Conservation (phyloP, 306 rosid genomes). For the Begonia loranthoides region DNA sequence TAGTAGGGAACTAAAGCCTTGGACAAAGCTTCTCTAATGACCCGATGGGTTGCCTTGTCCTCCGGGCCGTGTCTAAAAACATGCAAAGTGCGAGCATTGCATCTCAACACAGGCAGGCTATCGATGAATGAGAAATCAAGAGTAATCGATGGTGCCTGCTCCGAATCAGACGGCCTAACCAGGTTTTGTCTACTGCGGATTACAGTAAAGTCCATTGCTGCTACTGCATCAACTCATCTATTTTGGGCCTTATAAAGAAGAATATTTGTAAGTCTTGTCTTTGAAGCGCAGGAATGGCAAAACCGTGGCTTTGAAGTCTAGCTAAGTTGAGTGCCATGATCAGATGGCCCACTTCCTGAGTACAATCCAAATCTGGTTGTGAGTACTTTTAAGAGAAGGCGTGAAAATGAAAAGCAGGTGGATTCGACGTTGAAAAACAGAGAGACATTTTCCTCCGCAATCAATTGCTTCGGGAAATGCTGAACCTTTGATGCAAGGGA, state of each 20-base stretch:
- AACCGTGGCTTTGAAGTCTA: not conserved
- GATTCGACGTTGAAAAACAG: no score
- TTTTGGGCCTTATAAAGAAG: not conserved
- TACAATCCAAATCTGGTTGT: no score
- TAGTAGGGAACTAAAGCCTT: constrained; percentile 59
- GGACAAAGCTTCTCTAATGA: constrained; percentile 48
- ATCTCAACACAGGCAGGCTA: constrained; percentile 34
- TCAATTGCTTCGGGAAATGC: no score
- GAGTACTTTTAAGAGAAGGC: no score
- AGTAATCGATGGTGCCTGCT: constrained; percentile 25
- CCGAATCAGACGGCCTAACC: constrained; percentile 28
- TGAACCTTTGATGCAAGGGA: no score
- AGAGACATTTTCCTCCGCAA: no score
- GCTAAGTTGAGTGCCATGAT: not conserved
- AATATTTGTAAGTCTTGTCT: not conserved
- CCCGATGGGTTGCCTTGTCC: constrained; percentile 12
- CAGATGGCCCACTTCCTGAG: no score
- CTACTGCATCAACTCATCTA: no score
- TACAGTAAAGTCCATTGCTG: constrained; percentile 27
- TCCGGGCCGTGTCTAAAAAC: constrained; percentile 40
- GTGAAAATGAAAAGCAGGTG: no score
- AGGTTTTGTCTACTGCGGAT: constrained; percentile 22
- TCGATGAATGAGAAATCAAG: constrained; percentile 49
- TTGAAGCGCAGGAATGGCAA: no score
- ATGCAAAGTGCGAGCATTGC: constrained; percentile 58